A percentile compares a stretch with the other conserved stretches of the same genome.
Evolutionary conservation across 257 asterid species (phyloP).

Genomic region (Coffea canephora): DNA sequence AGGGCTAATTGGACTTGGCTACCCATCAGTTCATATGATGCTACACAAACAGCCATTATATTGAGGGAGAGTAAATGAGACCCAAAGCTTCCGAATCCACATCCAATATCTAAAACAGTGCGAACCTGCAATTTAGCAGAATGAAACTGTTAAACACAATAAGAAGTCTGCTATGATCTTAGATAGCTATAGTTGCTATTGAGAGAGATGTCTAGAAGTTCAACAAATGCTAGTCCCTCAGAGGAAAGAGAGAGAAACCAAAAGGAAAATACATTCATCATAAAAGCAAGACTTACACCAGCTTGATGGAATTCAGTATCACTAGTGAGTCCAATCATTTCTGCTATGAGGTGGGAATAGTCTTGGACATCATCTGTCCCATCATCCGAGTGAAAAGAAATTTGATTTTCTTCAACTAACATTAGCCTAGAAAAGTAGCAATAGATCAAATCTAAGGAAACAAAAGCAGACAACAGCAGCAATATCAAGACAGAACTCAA

Average conservation of each 20-base stretch:
- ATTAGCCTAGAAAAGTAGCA: slow-evolving; percentile 62
- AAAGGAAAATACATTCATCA: background rate
- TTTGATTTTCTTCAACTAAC: slow-evolving; percentile 97
- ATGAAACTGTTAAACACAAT: slow-evolving; percentile 11
- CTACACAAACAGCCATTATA: slow-evolving; percentile 90
- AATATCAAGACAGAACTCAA: background rate
- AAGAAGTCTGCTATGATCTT: background rate
- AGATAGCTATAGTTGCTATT: background rate
- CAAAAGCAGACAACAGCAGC: background rate
- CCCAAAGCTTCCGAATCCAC: slow-evolving; percentile 98
- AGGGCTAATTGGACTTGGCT: slow-evolving; percentile 98
- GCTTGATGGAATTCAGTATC: slow-evolving; percentile 74
- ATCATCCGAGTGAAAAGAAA: slow-evolving; percentile 89
- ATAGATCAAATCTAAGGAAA: slow-evolving; percentile 17
- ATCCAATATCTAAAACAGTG: slow-evolving; percentile 84
- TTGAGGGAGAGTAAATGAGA: slow-evolving; percentile 84
- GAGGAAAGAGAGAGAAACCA: background rate
- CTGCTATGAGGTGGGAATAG: slow-evolving; percentile 86
- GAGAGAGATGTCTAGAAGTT: background rate
- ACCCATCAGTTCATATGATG: slow-evolving; percentile 90
- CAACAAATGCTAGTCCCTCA: background rate
- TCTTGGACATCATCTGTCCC: slow-evolving; percentile 85
- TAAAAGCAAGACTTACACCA: slow-evolving; percentile 62
- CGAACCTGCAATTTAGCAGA: slow-evolving; percentile 64
- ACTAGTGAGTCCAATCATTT: slow-evolving; percentile 87